A percentile compares a stretch with the other conserved stretches of the same genome.
These are phyloP conservation scores for Penicillium sp. DNA, from an alignment of 2,329 filamentous ascomycete species.

Conservation along the genomic window DNA sequence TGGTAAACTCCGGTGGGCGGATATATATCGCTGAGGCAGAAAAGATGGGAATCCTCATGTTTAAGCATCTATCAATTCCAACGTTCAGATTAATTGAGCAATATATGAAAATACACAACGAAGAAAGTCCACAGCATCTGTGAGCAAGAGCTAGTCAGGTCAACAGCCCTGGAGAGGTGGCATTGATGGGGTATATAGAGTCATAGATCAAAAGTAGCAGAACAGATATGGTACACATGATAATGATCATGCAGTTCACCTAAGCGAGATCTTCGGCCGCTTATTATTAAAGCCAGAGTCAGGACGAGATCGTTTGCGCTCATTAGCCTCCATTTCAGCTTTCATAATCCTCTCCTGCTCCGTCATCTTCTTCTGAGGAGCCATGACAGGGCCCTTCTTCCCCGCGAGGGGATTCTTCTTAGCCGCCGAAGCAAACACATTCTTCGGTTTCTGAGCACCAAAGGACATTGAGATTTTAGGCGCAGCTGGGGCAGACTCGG, in stretches of 20 bases:
- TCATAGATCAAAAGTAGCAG: too few relatives aligned
- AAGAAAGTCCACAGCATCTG: too few relatives aligned
- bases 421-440: slow-evolving; percentile 58
- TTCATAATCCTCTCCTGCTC: slow-evolving; percentile 87
- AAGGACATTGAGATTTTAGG: slow-evolving; percentile 61
- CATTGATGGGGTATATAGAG: too few relatives aligned
- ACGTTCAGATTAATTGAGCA: too few relatives aligned
- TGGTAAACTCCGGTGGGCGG: too few relatives aligned
- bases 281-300: slow-evolving; percentile 32
- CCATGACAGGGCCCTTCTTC: slow-evolving; percentile 58
- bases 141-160: too few relatives aligned
- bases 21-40: too few relatives aligned
- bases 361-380: slow-evolving; percentile 75
- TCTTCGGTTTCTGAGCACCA: slow-evolving; percentile 52
- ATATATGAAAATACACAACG: too few relatives aligned
- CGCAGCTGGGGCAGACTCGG: slow-evolving; percentile 3
- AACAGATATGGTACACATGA: too few relatives aligned
- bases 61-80: too few relatives aligned
- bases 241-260: neutral
- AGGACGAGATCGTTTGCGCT: slow-evolving; percentile 56
- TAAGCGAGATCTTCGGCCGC: slow-evolving; percentile 25
- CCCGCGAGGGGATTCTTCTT: slow-evolving; percentile 67
- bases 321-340: slow-evolving; percentile 60
- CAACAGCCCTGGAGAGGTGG: too few relatives aligned
- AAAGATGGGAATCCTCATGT: too few relatives aligned